Conservation (phyloP, 192 early-diverging fungal genomes). For the Mortierella antarctica region DNA sequence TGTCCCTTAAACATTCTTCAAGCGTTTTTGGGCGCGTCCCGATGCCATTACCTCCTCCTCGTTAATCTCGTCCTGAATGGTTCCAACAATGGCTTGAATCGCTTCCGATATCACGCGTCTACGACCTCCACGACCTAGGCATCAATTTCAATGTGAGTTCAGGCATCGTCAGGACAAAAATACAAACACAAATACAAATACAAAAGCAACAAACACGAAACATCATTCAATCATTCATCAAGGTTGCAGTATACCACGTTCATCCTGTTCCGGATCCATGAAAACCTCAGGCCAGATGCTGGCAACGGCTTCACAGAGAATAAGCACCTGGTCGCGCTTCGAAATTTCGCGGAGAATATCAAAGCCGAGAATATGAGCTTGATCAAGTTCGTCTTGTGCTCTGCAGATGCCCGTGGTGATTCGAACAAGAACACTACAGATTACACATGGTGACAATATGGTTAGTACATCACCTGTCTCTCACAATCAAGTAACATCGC, state of each 20-base stretch:
- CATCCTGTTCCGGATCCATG: not conserved
- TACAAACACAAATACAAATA: too few species aligned
- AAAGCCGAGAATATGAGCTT: slow-evolving; percentile 12
- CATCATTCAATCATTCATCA: too few species aligned
- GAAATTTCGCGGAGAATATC: slow-evolving; percentile 27
- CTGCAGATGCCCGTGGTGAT: slow-evolving; percentile 18
- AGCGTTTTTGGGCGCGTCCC: too few species aligned
- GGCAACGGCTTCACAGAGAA: slow-evolving; percentile 33
- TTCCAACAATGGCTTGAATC: too few species aligned
- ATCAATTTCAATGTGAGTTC: too few species aligned
- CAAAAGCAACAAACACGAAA: not conserved
- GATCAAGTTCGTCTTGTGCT: not conserved
- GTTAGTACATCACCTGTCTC: not conserved
- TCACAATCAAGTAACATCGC: not conserved
- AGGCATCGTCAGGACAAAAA: not conserved
- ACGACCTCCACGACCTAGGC: too few species aligned
- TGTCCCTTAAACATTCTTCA: too few species aligned
- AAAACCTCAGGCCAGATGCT: slow-evolving; percentile 36
- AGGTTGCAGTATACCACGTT: not conserved
- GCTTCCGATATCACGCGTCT: too few species aligned
- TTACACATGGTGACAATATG: not conserved
- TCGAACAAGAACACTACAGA: slow-evolving; percentile 19
- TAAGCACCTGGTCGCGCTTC: slow-evolving; percentile 7
- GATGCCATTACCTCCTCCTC: too few species aligned
- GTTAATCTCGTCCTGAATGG: too few species aligned